Conservation (phyloP, 768 basidiomycete genomes). For the Amanita exitialis region DNA sequence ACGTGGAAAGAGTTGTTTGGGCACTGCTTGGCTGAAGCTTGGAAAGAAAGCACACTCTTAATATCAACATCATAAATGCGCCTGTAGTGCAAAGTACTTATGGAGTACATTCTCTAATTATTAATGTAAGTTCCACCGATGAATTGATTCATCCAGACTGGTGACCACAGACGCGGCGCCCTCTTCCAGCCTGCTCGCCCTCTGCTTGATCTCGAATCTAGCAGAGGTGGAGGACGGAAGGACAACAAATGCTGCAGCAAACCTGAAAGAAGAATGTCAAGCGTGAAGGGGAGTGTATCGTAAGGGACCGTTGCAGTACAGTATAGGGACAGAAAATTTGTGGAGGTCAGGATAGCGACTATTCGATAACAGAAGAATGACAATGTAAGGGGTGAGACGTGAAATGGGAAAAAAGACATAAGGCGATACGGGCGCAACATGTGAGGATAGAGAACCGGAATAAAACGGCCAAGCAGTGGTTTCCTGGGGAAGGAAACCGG, state of each 20-base stretch:
- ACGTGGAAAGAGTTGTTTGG: slow-evolving; percentile 1
- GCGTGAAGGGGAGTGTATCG: slow-evolving; percentile 4
- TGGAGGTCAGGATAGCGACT: slow-evolving; percentile 10
- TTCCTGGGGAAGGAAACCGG: slow-evolving; percentile 13
- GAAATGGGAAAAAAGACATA: slow-evolving; percentile 14
- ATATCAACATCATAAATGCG: too few species aligned
- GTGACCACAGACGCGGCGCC: slow-evolving; percentile 43
- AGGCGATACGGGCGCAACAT: slow-evolving; percentile 22
- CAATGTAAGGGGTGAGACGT: slow-evolving; percentile 10
- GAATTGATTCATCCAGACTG: slow-evolving; percentile 10
- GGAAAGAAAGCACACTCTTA: not conserved
- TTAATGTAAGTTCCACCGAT: not conserved
- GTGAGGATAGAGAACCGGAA: slow-evolving; percentile 10
- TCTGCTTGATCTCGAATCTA: slow-evolving; percentile 23
- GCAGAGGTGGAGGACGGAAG: slow-evolving; percentile 55
- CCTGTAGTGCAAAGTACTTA: slow-evolving; percentile 1
- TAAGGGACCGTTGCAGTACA: slow-evolving; percentile 7
- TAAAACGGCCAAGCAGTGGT: slow-evolving; percentile 9
- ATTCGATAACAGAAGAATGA: slow-evolving; percentile 9
- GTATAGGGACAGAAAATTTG: slow-evolving; percentile 10
- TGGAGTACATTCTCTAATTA: slow-evolving; percentile 7
- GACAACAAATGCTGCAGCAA: slow-evolving; percentile 39
- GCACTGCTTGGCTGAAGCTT: not conserved
- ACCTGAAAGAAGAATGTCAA: slow-evolving; percentile 5
- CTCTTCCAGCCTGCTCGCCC: slow-evolving; percentile 65